These are phyloP conservation scores for Aspergillus felis DNA, from an alignment of 2,329 filamentous ascomycete genomes.

Conservation along the genomic window DNA sequence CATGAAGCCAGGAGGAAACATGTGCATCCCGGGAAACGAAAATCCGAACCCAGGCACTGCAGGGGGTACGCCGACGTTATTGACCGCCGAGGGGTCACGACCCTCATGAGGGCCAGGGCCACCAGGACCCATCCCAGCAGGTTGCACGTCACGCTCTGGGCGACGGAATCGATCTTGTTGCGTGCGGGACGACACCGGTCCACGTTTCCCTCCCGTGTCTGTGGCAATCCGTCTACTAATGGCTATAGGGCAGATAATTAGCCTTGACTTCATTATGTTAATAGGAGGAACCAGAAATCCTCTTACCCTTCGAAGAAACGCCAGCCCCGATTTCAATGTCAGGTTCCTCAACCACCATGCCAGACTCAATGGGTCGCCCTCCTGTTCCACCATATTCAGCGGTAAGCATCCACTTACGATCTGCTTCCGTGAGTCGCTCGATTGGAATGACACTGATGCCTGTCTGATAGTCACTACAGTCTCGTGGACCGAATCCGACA, in stretches of 20 bases:
- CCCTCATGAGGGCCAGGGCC: slow-evolving; percentile 30
- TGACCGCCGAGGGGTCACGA: slow-evolving; percentile 34
- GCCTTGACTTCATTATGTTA: neutral
- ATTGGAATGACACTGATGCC: slow-evolving; percentile 94
- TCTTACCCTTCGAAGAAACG: slow-evolving; percentile 80
- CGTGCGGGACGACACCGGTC: slow-evolving; percentile 45
- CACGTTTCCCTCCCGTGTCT: slow-evolving; percentile 47
- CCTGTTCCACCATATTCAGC: slow-evolving; percentile 92
- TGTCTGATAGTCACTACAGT: slow-evolving; percentile 92
- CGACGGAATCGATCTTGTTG: slow-evolving; percentile 30
- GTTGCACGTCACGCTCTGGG: slow-evolving; percentile 32
- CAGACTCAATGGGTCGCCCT: slow-evolving; percentile 71
- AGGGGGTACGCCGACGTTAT: slow-evolving; percentile 50
- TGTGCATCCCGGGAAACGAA: slow-evolving; percentile 47
- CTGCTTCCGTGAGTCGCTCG: slow-evolving; percentile 85
- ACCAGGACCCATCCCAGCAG: slow-evolving; percentile 17
- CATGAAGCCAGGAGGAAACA: slow-evolving; percentile 48
- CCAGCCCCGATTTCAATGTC: slow-evolving; percentile 98
- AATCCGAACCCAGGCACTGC: slow-evolving; percentile 55
- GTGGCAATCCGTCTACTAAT: slow-evolving; percentile 51
- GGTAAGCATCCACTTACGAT: slow-evolving; percentile 94
- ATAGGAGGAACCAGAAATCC: neutral
- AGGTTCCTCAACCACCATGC: slow-evolving; percentile 90
- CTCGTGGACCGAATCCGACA: slow-evolving; percentile 91
- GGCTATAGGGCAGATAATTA: slow-evolving; percentile 29